phyloP scores from a whole-genome alignment of 2,329 filamentous ascomycete genomes.

The Aspergillus oerlinghausenensis region DNA sequence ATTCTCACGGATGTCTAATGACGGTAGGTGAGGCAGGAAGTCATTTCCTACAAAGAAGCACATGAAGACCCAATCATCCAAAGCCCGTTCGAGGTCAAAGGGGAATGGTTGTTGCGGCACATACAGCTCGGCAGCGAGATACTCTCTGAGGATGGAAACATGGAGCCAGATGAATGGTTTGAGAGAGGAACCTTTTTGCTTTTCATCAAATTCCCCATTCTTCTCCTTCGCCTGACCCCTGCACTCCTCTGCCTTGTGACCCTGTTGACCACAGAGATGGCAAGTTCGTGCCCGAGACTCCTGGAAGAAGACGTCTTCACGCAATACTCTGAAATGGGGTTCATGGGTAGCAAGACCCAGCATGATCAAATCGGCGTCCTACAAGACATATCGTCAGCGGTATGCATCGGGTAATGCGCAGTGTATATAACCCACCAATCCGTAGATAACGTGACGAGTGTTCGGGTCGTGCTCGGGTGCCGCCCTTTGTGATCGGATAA shows the following conservation, averaged over 20 bases:
- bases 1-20: constrained; percentile 92
- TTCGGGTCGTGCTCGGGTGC: constrained; percentile 93
- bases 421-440: constrained; percentile 49
- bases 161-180: constrained; percentile 99
- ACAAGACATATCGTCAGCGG: constrained; percentile 18
- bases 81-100: constrained; percentile 87
- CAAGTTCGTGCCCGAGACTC: constrained; percentile 79
- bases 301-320: constrained; percentile 94
- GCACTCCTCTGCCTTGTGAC: constrained; percentile 84
- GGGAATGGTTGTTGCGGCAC: constrained; percentile 78
- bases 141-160: constrained; percentile 85
- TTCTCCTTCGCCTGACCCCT: constrained; percentile 74
- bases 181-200: constrained; percentile 62
- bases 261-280: constrained; percentile 84
- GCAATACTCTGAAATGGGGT: constrained; percentile 89
- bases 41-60: constrained; percentile 99
- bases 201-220: constrained; percentile 74
- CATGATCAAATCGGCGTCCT: constrained; percentile 97
- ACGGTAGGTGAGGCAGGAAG: constrained; percentile 95
- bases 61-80: constrained; percentile 99
- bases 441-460: constrained; percentile 96
- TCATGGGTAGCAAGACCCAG: constrained; percentile 94
- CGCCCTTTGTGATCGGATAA: constrained; percentile 86
- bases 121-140: constrained; percentile 82
- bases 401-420: neutral